Conservation (phyloP, 352 stramenopile genomes). For the Globisporangium emineosum region DNA sequence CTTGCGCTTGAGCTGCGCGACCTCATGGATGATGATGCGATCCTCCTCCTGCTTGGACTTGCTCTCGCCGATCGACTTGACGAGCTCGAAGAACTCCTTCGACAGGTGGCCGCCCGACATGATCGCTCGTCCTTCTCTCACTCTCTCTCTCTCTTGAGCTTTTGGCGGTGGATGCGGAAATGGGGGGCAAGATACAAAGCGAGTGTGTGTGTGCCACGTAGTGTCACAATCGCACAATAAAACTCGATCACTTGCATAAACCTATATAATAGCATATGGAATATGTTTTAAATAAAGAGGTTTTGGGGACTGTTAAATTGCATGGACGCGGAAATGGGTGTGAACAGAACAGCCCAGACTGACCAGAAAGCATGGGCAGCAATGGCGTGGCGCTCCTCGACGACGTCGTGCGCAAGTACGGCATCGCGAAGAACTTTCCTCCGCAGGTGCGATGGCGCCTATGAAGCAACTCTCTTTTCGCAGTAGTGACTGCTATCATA, state of each 20-base stretch:
- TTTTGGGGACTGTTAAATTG: not conserved
- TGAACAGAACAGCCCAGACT: constrained; percentile 10
- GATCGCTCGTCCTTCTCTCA: not conserved
- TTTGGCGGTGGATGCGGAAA: not conserved
- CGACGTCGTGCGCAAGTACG: constrained; percentile 59
- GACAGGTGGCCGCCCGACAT: constrained; percentile 90
- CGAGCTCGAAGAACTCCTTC: constrained; percentile 99
- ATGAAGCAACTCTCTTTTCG: not conserved
- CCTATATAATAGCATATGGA: not conserved
- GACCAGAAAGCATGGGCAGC: constrained; percentile 9
- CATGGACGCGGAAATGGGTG: constrained; percentile 1
- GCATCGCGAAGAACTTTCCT: constrained; percentile 59
- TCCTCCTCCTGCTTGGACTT: constrained; percentile 99
- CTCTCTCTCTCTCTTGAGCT: not conserved
- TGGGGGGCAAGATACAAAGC: constrained; percentile 10
- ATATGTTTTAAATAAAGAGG: too few species aligned
- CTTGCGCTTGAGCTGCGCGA: constrained; percentile 95
- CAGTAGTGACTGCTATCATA: too few species aligned
- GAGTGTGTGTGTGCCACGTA: not conserved
- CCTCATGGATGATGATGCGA: constrained; percentile 97
- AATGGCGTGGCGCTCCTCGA: constrained; percentile 51
- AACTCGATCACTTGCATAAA: not conserved
- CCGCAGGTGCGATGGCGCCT: constrained; percentile 36
- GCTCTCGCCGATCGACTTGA: constrained; percentile 99
- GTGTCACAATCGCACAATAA: not conserved